Percentiles rank a stretch among this genome's conserved stretches.
These are phyloP conservation scores for Chaetomium strumarium DNA, from an alignment of 2,329 filamentous ascomycete species.

Conservation along the genomic window DNA sequence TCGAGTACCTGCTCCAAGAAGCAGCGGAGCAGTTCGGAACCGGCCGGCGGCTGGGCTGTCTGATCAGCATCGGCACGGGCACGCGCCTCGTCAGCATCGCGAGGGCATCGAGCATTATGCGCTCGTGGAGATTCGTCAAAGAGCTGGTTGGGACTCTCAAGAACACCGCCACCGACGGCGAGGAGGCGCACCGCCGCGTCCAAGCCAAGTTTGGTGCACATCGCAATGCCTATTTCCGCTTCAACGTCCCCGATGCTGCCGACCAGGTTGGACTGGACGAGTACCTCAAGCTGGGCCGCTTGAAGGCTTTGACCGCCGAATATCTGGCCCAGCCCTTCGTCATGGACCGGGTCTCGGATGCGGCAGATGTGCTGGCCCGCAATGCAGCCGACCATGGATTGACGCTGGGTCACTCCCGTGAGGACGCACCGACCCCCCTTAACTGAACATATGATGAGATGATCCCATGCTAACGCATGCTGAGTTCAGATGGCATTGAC, in stretches of 20 bases:
- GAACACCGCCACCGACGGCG: slow-evolving; percentile 20
- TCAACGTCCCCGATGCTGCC: slow-evolving; percentile 25
- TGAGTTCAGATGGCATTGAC: slow-evolving; percentile 9
- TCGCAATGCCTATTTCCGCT: slow-evolving; percentile 26
- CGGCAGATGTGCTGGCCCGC: slow-evolving; percentile 17
- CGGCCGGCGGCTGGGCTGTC: slow-evolving; percentile 23
- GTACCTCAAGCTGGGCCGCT: slow-evolving; percentile 24
- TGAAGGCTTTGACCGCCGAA: slow-evolving; percentile 22
- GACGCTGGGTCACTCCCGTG: slow-evolving; percentile 21
- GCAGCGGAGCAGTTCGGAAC: slow-evolving; percentile 24
- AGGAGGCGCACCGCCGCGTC: slow-evolving; percentile 19
- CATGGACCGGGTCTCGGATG: slow-evolving; percentile 16
- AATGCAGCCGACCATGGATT: slow-evolving; percentile 10
- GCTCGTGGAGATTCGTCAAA: background rate
- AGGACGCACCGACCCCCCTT: too few relatives aligned
- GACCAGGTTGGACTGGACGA: slow-evolving; percentile 23
- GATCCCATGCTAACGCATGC: background rate
- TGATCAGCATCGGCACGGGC: slow-evolving; percentile 31
- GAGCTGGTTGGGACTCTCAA: slow-evolving; percentile 18
- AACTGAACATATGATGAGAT: too few relatives aligned
- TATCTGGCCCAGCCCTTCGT: slow-evolving; percentile 19
- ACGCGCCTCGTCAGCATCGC: slow-evolving; percentile 13
- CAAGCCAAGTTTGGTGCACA: slow-evolving; percentile 16
- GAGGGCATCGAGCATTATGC: background rate
- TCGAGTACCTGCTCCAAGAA: slow-evolving; percentile 25